These are phyloP conservation scores for Calonectria pteridis DNA, from an alignment of 2,329 filamentous ascomycete species.

Conservation along the genomic window DNA sequence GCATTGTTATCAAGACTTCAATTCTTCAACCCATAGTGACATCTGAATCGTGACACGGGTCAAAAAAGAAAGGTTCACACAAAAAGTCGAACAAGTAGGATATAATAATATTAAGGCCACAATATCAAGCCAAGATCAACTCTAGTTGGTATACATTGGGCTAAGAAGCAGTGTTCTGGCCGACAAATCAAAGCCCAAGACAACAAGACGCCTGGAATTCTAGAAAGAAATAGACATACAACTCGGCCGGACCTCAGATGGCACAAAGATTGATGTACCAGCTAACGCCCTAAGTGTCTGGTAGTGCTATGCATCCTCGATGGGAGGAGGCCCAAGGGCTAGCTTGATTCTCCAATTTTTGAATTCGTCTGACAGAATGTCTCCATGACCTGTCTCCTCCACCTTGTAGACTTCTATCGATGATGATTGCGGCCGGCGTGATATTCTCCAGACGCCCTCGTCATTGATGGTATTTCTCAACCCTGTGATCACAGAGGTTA, in stretches of 20 bases:
- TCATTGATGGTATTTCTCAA: conserved; percentile 73
- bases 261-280: neutral
- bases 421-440: conserved; percentile 71
- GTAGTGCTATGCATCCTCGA: conserved; percentile 47
- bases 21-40: neutral
- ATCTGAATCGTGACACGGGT: neutral
- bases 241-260: neutral
- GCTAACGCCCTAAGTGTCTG: neutral
- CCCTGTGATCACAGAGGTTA: conserved; percentile 60
- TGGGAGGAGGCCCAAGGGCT: conserved; percentile 49
- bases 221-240: neutral
- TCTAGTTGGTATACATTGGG: neutral
- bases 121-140: neutral
- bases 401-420: conserved; percentile 80
- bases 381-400: conserved; percentile 76
- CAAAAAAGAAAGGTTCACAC: neutral
- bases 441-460: conserved; percentile 85
- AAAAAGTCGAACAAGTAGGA: neutral
- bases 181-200: neutral
- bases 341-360: conserved; percentile 78
- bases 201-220: neutral
- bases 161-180: neutral
- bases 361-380: conserved; percentile 83
- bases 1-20: neutral
- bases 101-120: neutral